Base-by-base conservation (phyloP, 352 stramenopile species). In the Thalassiosira delicatula region DNA sequence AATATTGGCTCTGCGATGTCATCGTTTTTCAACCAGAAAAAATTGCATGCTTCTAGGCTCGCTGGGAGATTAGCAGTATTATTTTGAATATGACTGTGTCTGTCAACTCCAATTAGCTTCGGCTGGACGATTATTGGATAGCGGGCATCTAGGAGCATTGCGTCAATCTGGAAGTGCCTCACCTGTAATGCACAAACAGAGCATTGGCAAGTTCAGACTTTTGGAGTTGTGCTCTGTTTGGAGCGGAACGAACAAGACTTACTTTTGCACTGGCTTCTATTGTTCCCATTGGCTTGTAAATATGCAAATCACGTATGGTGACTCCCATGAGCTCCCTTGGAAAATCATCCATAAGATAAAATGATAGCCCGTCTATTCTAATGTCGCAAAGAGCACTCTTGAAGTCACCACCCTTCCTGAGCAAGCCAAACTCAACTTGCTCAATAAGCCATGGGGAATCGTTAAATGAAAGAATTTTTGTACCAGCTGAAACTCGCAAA, bases 121-220 rank as follows among this genome's bases (percentile, higher is more conserved):
- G 84, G 80, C 53, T 91, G 82, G 51, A 91, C 76, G 17, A 91
- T 86, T n/a, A 89, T 89, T 9, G 85, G 85, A 70, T 88, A 90
- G 23, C 76, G 51, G 23, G 83, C 85, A 57, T 75, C 67, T 14
- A 68, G 65, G 32, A 83, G 61, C 85, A 91, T 91, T 5, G 79
- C 79, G 46, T 91, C 85, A 42, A 89, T 57, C 75, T 91, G 85
- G 70, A 91, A 79, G 49, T 89, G 40, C 8, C 40, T 8, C 40
- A 49, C 40, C 17, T 49, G 8, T 8, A n/a, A n/a, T n/a, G n/a
- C n/a, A n/a, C n/a, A n/a, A n/a, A n/a, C n/a, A n/a, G n/a, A n/a
- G n/a, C n/a, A n/a, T n/a, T n/a, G n/a, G n/a, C n/a, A n/a, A n/a
- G n/a, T n/a, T n/a, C n/a, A n/a, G n/a, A n/a, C n/a, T n/a, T n/a